Evolutionary conservation across 805 yeast species (phyloP), one percentile per base, ranked within the genome.

Genomic region (Phaffomyces thermotolerans): DNA sequence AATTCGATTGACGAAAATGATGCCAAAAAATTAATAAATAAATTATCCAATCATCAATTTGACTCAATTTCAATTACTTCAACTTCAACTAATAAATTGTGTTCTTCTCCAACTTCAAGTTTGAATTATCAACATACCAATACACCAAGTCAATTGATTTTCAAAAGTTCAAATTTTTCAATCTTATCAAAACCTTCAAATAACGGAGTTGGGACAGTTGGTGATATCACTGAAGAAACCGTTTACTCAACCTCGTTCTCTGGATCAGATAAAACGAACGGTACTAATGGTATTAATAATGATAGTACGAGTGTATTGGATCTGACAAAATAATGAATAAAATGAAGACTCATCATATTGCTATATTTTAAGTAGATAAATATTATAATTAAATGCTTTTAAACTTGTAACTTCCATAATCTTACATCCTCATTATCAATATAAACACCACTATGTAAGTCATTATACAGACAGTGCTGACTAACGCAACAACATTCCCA

Each of bases 401-500:
- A n/a, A 29, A 29, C n/a, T 13, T 29, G 6, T 12, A 13, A 13
- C 31, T 4, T n/a, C n/a, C 15, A 9, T 12, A 17, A 14, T 12
- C 12, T 14, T 37, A 71, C 60, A 78, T 60, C 39, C 72, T 56
- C 37, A 72, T 48, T 6, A 82, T 59, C 44, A 82, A 64, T 6
- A 74, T 72, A 35, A 83, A 60, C 45, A 82, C 58, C 2, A 74
- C 68, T 6, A 72, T 41, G 53, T 80, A 80, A 42, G 80, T 70
- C 9, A 61, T 57, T 6, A 77, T 47, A 51, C 84, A 80, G 3
- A 81, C 58, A 0, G 64, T 41, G 0, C 76, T 67, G 38, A 82
- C 58, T 46, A 76, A 49, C n/a, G 79, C 43, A 13, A 82, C 85
- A 14, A 71, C 64, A 51, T 76, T 71, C 2, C 90, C 89, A 39